Evolutionary conservation across 257 asterid genomes (phyloP).

Genomic region (Catharanthus roseus): DNA sequence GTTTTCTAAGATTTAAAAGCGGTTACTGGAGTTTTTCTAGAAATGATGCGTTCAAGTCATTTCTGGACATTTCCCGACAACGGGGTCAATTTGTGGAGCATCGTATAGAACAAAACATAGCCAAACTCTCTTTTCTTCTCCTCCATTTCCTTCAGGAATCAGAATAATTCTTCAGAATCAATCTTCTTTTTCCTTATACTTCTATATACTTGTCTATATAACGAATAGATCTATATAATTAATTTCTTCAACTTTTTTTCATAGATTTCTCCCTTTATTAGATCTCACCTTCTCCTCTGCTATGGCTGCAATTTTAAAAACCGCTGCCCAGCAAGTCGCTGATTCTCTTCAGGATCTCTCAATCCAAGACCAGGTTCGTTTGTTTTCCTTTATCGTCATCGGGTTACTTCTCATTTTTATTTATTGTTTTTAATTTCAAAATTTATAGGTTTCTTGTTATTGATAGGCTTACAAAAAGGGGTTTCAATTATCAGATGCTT

Average conservation of each 20-base stretch:
- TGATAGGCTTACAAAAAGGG: background rate
- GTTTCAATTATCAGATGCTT: background rate
- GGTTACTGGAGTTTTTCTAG: no score
- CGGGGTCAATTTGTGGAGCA: no score
- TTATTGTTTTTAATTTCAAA: background rate
- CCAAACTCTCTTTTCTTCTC: background rate
- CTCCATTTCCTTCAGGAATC: background rate
- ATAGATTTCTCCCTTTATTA: background rate
- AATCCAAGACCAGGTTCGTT: background rate
- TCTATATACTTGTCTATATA: background rate
- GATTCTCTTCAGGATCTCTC: background rate
- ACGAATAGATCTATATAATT: background rate
- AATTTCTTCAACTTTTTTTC: background rate
- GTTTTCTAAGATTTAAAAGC: no score
- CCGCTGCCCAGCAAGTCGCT: background rate
- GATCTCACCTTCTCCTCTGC: background rate
- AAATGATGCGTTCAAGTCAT: no score
- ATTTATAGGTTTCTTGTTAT: background rate
- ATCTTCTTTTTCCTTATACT: no score
- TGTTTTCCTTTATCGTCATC: background rate
- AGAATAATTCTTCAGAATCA: background rate
- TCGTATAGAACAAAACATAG: no score
- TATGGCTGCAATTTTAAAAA: background rate
- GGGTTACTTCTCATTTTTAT: background rate
- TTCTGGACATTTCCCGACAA: no score